Percentiles rank a stretch among this genome's conserved stretches.
Evolutionary conservation across 1,139 yeast species (phyloP).

Genomic region (Geotrichum histeridarum): DNA sequence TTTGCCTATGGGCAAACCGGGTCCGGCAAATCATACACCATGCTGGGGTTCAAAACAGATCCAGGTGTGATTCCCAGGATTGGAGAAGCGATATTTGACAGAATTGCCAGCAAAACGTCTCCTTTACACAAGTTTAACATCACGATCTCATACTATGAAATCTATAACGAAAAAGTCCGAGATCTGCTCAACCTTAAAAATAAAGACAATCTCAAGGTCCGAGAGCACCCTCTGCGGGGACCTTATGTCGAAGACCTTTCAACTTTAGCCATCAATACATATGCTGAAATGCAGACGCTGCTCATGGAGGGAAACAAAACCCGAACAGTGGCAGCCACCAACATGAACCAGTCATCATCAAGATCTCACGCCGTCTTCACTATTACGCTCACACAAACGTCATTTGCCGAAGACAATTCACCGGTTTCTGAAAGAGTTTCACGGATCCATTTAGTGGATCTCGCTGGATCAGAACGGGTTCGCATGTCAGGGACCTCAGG

Average conservation of each 20-base stretch:
- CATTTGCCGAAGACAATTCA: slow-evolving; percentile 39
- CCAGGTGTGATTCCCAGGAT: slow-evolving; percentile 16
- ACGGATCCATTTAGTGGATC: slow-evolving; percentile 70
- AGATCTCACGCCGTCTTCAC: slow-evolving; percentile 81
- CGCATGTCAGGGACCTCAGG: slow-evolving; percentile 45
- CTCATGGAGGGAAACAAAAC: slow-evolving; percentile 66
- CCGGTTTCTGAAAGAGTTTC: slow-evolving; percentile 23
- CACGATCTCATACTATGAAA: slow-evolving; percentile 72
- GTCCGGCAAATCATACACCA: slow-evolving; percentile 79
- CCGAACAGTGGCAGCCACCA: slow-evolving; percentile 82
- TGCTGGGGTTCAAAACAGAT: slow-evolving; percentile 59
- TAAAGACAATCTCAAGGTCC: slow-evolving; percentile 54
- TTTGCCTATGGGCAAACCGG: slow-evolving; percentile 90
- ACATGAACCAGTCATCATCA: slow-evolving; percentile 70
- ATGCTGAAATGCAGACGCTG: slow-evolving; percentile 55
- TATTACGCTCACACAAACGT: slow-evolving; percentile 49
- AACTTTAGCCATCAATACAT: slow-evolving; percentile 51
- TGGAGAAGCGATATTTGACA: slow-evolving; percentile 9
- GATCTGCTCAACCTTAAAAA: slow-evolving; percentile 51
- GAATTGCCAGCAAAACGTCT: slow-evolving; percentile 1
- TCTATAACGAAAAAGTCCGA: slow-evolving; percentile 78
- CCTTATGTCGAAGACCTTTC: slow-evolving; percentile 69
- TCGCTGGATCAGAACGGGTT: slow-evolving; percentile 94
- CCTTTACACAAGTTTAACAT: slow-evolving; percentile 31
- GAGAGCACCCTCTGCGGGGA: slow-evolving; percentile 71